Percentiles rank a stretch among this genome's conserved stretches.
These are phyloP conservation scores for Candida tibetensis DNA, from an alignment of 805 yeast genomes.

Conservation along the genomic window DNA sequence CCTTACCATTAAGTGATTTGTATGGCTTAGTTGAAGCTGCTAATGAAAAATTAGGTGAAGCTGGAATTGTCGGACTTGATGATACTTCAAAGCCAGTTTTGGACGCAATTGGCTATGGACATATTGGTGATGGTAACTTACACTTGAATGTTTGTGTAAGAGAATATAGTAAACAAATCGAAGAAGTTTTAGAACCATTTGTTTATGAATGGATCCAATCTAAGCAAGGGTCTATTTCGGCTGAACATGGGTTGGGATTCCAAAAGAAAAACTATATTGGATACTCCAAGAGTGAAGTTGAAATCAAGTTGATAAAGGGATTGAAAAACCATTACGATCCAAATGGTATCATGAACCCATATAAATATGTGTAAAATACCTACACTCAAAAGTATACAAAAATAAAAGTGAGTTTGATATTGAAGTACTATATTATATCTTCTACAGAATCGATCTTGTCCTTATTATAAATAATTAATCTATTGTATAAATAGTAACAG, in stretches of 20 bases:
- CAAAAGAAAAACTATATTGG: constrained; percentile 89
- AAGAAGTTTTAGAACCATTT: constrained; percentile 83
- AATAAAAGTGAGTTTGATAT: no score
- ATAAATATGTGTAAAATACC: constrained; percentile 67
- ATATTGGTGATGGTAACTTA: constrained; percentile 94
- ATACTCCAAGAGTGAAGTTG: constrained; percentile 73
- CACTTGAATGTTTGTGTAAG: constrained; percentile 92
- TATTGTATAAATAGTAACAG: no score
- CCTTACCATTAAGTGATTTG: constrained; percentile 78
- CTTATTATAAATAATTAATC: constrained; percentile 2
- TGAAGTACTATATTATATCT: no score
- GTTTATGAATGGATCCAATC: constrained; percentile 84
- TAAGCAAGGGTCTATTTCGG: constrained; percentile 84
- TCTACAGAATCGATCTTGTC: no score
- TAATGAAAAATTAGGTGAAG: constrained; percentile 54
- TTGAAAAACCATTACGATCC: constrained; percentile 87
- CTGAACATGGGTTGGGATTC: constrained; percentile 97
- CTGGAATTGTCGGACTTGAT: constrained; percentile 56
- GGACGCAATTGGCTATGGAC: constrained; percentile 95
- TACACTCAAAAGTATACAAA: background rate
- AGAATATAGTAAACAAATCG: constrained; percentile 75
- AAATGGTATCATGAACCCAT: constrained; percentile 88
- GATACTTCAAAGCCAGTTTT: constrained; percentile 75
- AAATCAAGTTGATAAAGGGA: constrained; percentile 71
- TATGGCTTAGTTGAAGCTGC: constrained; percentile 81